Base-by-base conservation (phyloP, 371 early-diverging fungal species). In the Haplosporangium sp. region DNA sequence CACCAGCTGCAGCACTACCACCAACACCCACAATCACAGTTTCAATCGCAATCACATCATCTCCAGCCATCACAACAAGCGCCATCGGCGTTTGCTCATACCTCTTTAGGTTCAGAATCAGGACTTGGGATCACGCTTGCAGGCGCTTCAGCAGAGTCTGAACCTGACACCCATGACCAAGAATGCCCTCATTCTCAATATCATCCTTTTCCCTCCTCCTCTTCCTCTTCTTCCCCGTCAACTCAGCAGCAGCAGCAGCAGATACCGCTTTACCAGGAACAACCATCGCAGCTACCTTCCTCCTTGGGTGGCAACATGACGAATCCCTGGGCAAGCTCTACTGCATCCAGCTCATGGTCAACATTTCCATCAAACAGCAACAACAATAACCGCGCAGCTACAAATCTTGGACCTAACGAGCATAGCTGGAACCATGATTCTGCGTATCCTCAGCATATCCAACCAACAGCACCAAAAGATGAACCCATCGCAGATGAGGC, bases 61-160 rank as follows among this genome's bases (percentile, higher is more conserved):
- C n/a, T n/a, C n/a, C 63, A n/a, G 7, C 41, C 54, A 7, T 53
- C 57, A 68, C 74, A 69, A 48, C 74, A 74, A 52, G 43, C 65
- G 42, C 37, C 57, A 13, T 64, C 68, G 60, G 54, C 67, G 59
- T 46, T 64, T 76, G 77, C 67, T 47, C 71, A 62, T 76, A 76
- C 77, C 77, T 76, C 67, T 63, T 56, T 76, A 76, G 77, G 77
- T 76, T 76, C 76, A 53, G 61, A 62, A 55, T 46, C 67, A 21
- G 71, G 71, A 16, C 77, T 76, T 40, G 77, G 71, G n/a, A 63
- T 63, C 42, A 46, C 42, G 2, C 55, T 76, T 41, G 64, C 59
- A 62, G 37, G 4, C 29, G 40, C 43, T 29, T 40, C 51, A 6
- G 21, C 55, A 16, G 63, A 43, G 23, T 9, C 16, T 37, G 58